Base-by-base conservation (phyloP, 2,329 filamentous ascomycete species). In the Akanthomyces lecanii region DNA sequence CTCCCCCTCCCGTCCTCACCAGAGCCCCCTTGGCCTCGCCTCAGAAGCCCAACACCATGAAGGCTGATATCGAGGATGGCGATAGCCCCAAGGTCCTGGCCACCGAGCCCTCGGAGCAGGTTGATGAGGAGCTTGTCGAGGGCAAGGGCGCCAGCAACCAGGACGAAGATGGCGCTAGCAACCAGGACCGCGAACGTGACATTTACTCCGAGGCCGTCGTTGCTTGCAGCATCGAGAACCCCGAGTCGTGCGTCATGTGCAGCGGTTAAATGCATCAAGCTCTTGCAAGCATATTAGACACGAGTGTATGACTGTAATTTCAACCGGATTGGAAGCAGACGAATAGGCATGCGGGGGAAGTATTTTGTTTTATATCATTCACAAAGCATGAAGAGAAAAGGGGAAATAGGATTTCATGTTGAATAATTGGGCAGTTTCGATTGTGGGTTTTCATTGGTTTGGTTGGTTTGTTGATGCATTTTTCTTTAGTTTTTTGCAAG, bases 201-300 rank as follows among this genome's bases (percentile, higher is more conserved):
- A 99, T 99, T 70, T 99, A 97, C 77, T 94, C 94, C 0, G 91
- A 98, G 69, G 91, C 93, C 64, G 93, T 91, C 18, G 81, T 99
- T 74, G 86, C 88, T 71, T 99, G 95, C 89, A 97, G 93, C 79
- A 98, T 99, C 76, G 93, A 98, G 74, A 97, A 98, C 81, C 92
- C 89, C 69, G 95, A 99, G 75, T 84, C 89, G 54, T 99, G 95
- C 75, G 75, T 97, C 67, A 98, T 99, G 95, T 99, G 95, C 87
- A 96, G 91, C 78, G 94, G 93, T 81, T 98, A 85, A 76, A 71
- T 23, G 33, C 53, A 40, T 7, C 11, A 28, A 33, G 11, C 5
- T n/a, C 53, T 8, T 28, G 21, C 10, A 18, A 25, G 25, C 18
- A 57, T 59, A 48, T 59, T 45, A 62, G 44, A 63, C 56, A 58